Percentiles rank a stretch among this genome's conserved stretches.
These are phyloP conservation scores for Sporothrix humicola DNA, from an alignment of 2,329 filamentous ascomycete genomes.

Conservation along the genomic window DNA sequence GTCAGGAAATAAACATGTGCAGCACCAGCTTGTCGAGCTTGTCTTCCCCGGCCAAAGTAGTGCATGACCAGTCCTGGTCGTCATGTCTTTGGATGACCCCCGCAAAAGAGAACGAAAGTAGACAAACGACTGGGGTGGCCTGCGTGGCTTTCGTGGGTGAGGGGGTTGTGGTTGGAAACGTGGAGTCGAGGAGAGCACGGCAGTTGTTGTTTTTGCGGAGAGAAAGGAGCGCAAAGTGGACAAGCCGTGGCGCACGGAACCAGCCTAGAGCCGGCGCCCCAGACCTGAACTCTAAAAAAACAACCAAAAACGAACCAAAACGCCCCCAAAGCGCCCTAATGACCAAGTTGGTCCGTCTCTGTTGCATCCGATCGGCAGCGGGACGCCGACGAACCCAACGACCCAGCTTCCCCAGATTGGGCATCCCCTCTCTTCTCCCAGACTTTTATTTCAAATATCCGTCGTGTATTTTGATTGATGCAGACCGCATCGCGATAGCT, in stretches of 20 bases:
- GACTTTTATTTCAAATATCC: too few relatives aligned
- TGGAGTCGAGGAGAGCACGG: constrained; percentile 8
- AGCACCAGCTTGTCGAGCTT: background rate
- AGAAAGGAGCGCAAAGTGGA: background rate
- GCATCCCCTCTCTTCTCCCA: too few relatives aligned
- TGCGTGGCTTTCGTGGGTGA: background rate
- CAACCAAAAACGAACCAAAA: background rate
- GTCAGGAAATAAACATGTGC: constrained; percentile 7
- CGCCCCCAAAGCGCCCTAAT: background rate
- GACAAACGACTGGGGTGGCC: background rate
- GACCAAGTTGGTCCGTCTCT: background rate
- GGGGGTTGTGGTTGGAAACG: constrained; percentile 9
- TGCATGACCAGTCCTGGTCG: too few relatives aligned
- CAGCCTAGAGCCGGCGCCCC: background rate
- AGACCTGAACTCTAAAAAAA: too few relatives aligned
- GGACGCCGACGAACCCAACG: background rate
- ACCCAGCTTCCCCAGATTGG: too few relatives aligned
- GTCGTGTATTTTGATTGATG: too few relatives aligned
- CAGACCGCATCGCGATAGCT: background rate
- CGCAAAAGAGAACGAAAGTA: background rate
- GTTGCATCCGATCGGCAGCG: constrained; percentile 22
- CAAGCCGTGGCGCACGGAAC: constrained; percentile 4
- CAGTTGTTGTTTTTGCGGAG: constrained; percentile 19
- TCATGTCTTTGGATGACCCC: too few relatives aligned
- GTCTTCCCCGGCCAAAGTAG: background rate